Evolutionary conservation across 148 eudicot species (phyloP), one percentile per base, ranked within the genome.

Genomic region (Spergularia marina): DNA sequence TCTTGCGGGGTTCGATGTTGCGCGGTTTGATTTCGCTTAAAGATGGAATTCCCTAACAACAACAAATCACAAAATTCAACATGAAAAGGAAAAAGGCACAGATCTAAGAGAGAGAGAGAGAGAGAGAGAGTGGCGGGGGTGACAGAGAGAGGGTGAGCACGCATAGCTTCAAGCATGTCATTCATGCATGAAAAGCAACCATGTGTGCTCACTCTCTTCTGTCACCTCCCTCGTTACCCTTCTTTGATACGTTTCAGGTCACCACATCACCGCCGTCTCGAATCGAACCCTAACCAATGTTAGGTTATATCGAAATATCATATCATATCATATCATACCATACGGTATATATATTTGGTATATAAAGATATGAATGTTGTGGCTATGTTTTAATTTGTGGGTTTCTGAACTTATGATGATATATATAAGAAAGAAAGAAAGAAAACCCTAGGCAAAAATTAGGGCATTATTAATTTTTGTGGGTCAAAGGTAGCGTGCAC

Each of bases 201-300:
- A 86, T 84, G 47, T 75, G 90, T 85, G 90, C 90, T 87, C 88
- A 87, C 90, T 87, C 90, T 87, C 90, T 87, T 87, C 90, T 87
- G 90, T 87, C 90, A 87, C 90, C 90, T 63, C 90, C 84, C 72
- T 81, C 79, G 76, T 80, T 44, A 41, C 56, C 66, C 65, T 18
- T 40, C 18, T 11, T 62, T 1, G 5, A 57, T 12, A 60, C 14
- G 30, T 60, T 20, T 21, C 6, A n/a, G 44, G 58, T 15, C 10
- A 1, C 9, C 52, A 13, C 13, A 69, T 18, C 56, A 49, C 47
- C 30, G 18, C 47, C 74, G 3, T 56, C 52, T 71, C 18, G 1
- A 2, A 30, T 58, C 62, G 40, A 65, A 65, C 53, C 69, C 69
- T 40, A 41, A 21, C 20, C 17, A 40, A 40, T 40, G 41, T 20